Evolutionary conservation across 192 early-diverging fungal species (phyloP).

Genomic region (Piromyces finnis): DNA sequence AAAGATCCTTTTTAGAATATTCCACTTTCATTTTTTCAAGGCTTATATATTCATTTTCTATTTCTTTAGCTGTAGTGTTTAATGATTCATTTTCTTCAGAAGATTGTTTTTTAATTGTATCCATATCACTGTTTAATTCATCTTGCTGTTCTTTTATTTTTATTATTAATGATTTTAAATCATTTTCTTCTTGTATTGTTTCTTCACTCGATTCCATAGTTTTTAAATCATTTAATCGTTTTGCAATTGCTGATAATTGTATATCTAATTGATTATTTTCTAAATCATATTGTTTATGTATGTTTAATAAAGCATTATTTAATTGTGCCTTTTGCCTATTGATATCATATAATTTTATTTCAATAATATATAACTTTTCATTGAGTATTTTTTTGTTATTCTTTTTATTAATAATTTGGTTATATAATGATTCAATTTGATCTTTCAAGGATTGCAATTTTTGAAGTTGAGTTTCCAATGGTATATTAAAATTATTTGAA

Average conservation of each 20-base stretch:
- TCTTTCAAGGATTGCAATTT: not conserved
- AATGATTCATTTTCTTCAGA: not conserved
- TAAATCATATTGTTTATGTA: not conserved
- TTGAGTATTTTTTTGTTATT: not conserved
- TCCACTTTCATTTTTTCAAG: not conserved
- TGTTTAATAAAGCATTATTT: not conserved
- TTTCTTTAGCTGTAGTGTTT: not conserved
- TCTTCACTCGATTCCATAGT: not conserved
- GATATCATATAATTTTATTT: not conserved
- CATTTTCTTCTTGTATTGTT: not conserved
- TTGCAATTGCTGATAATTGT: not conserved
- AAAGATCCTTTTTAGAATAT: not conserved
- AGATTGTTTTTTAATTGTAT: not conserved
- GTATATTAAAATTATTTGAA: not conserved
- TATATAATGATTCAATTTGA: not conserved
- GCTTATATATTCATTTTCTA: not conserved
- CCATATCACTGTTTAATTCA: not conserved
- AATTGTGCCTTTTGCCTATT: not conserved
- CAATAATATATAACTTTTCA: not conserved
- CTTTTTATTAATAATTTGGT: not conserved
- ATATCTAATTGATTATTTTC: not conserved
- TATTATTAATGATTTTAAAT: not conserved
- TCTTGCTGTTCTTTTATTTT: not conserved
- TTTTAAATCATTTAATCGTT: not conserved
- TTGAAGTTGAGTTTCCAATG: not conserved